A percentile compares a stretch with the other conserved stretches of the same genome.
Evolutionary conservation across 345 rosid species (phyloP).

Genomic region (Eucalyptus caleyi): DNA sequence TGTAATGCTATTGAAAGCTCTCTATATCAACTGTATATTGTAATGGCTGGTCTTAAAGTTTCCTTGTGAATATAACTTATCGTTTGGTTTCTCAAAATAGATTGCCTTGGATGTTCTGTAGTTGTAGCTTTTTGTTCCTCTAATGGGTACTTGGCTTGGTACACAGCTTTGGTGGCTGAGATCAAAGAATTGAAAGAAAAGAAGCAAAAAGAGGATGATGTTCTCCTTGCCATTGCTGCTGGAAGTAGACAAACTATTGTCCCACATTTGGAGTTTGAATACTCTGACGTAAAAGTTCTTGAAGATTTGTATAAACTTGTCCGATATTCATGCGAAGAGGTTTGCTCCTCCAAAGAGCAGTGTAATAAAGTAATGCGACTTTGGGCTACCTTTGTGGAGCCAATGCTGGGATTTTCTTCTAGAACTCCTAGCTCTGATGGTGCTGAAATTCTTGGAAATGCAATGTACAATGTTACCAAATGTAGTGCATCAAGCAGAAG

Average conservation of each 20-base stretch:
- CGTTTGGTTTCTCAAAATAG: neutral
- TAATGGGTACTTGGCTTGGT: neutral
- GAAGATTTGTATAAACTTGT: conserved; percentile 83
- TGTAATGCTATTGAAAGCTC: neutral
- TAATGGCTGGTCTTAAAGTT: neutral
- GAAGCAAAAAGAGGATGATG: conserved; percentile 67
- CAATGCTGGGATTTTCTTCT: conserved; percentile 59
- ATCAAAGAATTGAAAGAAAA: conserved; percentile 87
- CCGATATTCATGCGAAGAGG: conserved; percentile 87
- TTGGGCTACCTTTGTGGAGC: conserved; percentile 85
- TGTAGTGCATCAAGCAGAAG: conserved; percentile 24
- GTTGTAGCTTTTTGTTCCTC: neutral
- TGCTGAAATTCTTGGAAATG: conserved; percentile 32
- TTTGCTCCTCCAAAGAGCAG: conserved; percentile 94
- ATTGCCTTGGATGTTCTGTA: neutral
- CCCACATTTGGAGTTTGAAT: conserved; percentile 70
- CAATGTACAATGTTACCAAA: neutral
- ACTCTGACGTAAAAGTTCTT: conserved; percentile 49
- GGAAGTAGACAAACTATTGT: conserved; percentile 60
- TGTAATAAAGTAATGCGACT: conserved; percentile 72
- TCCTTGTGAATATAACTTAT: neutral
- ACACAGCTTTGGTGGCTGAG: conserved; percentile 77
- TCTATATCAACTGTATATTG: neutral
- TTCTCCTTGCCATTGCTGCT: conserved; percentile 63
- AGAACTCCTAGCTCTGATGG: conserved; percentile 19